Evolutionary conservation across 2,329 filamentous ascomycete species (phyloP), one percentile per base, ranked within the genome.

Genomic region (Talaromyces sp.): DNA sequence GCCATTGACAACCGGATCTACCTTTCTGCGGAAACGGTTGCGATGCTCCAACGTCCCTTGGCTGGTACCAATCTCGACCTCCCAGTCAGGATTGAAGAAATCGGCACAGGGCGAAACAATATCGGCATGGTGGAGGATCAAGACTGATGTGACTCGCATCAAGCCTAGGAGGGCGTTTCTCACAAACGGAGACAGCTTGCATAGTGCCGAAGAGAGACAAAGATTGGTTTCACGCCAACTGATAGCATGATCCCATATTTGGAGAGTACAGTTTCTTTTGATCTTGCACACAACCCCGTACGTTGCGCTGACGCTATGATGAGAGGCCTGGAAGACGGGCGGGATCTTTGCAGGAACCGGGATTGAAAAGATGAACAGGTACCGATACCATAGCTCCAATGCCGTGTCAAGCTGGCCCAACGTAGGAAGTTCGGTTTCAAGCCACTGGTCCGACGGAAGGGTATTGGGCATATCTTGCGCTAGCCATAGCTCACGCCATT

Each of bases 231-330:
- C 84, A 64, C 85, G 77, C 84, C 84, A 87, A 52, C 81, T 82
- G 64, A 87, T 87, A 18, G 83, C 83, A 68, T 87, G 85, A 65
- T 87, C 85, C 85, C 85, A 87, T 61, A 87, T 85, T 65, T 86
- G 83, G 34, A 87, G 78, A 0, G 83, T 86, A 61, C 83, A 85
- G 61, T 82, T 81, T 30, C 83, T 79, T 72, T 85, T 85, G 65
- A 87, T 76, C 72, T 87, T 87, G 71, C 85, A 85, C 9, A 87
- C 80, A 62, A 87, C 82, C 36, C 85, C 85, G 62, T 87, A 87
- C 0, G 85, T 82, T 5, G 83, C 84, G 59, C 83, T 83, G 50
- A 85, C 83, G 63, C 83, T 84, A 72, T 87, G 85, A 67, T 87
- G 85, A 2, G 85, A 86, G 33, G 84, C 84, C 70, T 87, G 85